Base-by-base conservation (phyloP, 2,329 filamentous ascomycete species). In the Trichoderma hamatum region DNA sequence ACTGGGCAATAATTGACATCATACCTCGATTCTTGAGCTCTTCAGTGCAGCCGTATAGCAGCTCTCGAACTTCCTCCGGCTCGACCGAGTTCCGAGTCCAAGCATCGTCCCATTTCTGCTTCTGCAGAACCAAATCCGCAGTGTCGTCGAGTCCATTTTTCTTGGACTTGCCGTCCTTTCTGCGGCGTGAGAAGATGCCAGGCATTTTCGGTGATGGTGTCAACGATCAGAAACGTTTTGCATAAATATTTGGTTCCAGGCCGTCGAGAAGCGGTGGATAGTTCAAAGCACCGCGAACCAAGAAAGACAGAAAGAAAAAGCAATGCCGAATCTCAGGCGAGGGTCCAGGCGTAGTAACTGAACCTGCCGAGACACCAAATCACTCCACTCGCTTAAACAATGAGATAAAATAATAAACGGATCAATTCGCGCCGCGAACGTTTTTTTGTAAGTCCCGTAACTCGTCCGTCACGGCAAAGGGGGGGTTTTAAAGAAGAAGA, bases 1-100 rank as follows among this genome's bases (percentile, higher is more conserved):
- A 11, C 32, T 13, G 30, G 32, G 46, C 19, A 6, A 60, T 21
- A 26, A 32, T 30, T 32, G 34, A 34, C 43, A 24, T 1, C 88
- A 75, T 89, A 97, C 95, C 95, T 92, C 94, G 88, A 70, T 92
- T 91, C 83, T 98, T 99, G 80, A 99, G 88, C 82, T 99, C 96
- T 68, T 90, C 86, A 13, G 94, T 96, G 82, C 94, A 97, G 73
- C 90, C 89, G 77, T 90, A 88, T 63, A 98, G 84, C 71, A 99
- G 83, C 77, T 97, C 94, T 75, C 94, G 90, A 59, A 99, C 90
- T 82, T 99, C 96, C 73, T 97, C 93, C 5, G 94, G 92, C 65
- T 93, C 90, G 73, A 99, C 90, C 58, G 90, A 88, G 67, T 87
- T 92, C 76, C 95, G 91, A 71, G 89, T 86, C 88, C 94, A 99